Evolutionary conservation across 495 filamentous ascomycete genomes (phyloP).

Genomic region (Penicillium malachiteum): DNA sequence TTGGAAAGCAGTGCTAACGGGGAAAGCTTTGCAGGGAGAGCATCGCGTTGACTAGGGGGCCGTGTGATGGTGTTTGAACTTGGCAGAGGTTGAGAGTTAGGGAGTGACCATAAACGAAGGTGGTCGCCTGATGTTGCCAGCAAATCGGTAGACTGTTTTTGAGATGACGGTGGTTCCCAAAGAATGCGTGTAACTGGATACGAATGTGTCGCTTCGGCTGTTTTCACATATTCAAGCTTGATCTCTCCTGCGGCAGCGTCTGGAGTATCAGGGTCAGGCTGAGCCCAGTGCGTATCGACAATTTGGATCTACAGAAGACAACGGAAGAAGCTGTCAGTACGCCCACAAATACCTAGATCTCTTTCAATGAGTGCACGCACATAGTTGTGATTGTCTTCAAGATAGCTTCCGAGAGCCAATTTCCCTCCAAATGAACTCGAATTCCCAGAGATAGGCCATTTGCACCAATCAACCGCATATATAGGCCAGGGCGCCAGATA

Average conservation of each 20-base stretch:
- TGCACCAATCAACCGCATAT: conserved; percentile 98
- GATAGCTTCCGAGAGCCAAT: conserved; percentile 89
- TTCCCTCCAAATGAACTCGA: conserved; percentile 75
- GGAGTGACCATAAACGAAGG: conserved; percentile 90
- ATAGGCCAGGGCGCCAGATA: conserved; percentile 94
- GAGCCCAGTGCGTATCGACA: conserved; percentile 76
- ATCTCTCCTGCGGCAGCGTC: conserved; percentile 68
- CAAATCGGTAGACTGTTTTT: conserved; percentile 94
- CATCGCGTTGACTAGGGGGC: conserved; percentile 60
- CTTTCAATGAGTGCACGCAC: conserved; percentile 47
- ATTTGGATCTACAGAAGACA: conserved; percentile 90
- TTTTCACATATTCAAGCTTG: conserved; percentile 84
- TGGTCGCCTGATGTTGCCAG: conserved; percentile 97
- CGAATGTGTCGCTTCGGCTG: conserved; percentile 97
- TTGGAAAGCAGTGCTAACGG: conserved; percentile 93
- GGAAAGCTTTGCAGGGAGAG: conserved; percentile 79
- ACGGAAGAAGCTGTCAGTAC: conserved; percentile 12
- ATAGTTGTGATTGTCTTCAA: conserved; percentile 98
- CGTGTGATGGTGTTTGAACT: conserved; percentile 73
- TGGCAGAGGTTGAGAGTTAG: conserved; percentile 49
- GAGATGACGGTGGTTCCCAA: conserved; percentile 96
- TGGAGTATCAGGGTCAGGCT: conserved; percentile 61
- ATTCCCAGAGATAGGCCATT: conserved; percentile 80
- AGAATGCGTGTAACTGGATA: conserved; percentile 95
- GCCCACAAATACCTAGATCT: not conserved